These are phyloP conservation scores for Arthrobotrys musiformis DNA, from an alignment of 2,329 filamentous ascomycete genomes.

Conservation along the genomic window DNA sequence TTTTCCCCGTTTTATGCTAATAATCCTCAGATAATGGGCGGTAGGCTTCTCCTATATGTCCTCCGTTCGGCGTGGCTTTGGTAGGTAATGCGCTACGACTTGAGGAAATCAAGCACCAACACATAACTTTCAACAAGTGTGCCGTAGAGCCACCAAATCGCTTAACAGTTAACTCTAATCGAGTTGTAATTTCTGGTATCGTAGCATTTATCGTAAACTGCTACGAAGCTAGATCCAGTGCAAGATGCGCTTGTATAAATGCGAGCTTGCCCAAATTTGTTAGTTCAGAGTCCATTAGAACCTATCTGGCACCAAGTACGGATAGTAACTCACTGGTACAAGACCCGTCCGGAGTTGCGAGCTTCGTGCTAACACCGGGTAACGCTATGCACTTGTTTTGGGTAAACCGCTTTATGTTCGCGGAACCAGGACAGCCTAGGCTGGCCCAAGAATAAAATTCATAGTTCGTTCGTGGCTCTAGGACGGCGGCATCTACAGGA, in stretches of 20 bases:
- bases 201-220: conserved; percentile 19
- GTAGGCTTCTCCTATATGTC: not conserved
- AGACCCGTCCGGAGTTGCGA: conserved; percentile 26
- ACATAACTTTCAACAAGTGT: not conserved
- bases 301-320: not conserved
- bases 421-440: conserved; percentile 23
- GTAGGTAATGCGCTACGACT: not conserved
- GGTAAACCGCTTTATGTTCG: conserved; percentile 3
- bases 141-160: not conserved
- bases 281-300: conserved; percentile 6
- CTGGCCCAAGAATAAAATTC: conserved; percentile 30
- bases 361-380: conserved; percentile 32
- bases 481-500: not conserved
- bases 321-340: conserved; percentile 27
- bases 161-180: conserved; percentile 31
- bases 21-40: not conserved
- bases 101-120: not conserved
- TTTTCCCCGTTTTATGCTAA: conserved; percentile 3
- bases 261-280: conserved; percentile 20
- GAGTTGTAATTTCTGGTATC: conserved; percentile 45
- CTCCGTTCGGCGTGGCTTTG: not conserved
- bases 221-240: conserved; percentile 20
- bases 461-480: conserved; percentile 32
- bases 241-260: conserved; percentile 29
- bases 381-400: conserved; percentile 15